These are phyloP conservation scores for Parathielavia hyrcaniae DNA, from an alignment of 495 filamentous ascomycete genomes.

Conservation along the genomic window DNA sequence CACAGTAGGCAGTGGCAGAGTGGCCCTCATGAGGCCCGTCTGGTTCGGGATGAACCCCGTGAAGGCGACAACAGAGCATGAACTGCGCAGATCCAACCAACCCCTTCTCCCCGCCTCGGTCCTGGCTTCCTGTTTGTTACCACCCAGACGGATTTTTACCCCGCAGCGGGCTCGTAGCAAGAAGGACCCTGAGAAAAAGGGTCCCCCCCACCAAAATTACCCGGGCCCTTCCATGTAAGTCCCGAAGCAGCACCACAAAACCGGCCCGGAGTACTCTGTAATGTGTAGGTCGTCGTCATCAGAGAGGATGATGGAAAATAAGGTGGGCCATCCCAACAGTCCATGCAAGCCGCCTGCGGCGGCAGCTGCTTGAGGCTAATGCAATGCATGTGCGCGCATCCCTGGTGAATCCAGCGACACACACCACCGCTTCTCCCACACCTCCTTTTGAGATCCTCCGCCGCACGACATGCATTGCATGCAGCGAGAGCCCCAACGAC, in stretches of 20 bases:
- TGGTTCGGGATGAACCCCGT: background rate
- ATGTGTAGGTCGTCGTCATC: too few relatives aligned
- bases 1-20: background rate
- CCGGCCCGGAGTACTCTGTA: too few relatives aligned
- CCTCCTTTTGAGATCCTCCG: background rate
- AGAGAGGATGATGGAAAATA: background rate
- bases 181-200: slow-evolving; percentile 3
- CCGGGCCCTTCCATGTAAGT: background rate
- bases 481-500: background rate
- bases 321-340: background rate
- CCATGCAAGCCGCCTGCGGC: slow-evolving; percentile 10
- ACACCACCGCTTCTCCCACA: background rate
- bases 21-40: too few relatives aligned
- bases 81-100: background rate
- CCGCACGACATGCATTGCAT: slow-evolving; percentile 7
- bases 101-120: background rate
- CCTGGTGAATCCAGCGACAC: background rate
- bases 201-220: too few relatives aligned
- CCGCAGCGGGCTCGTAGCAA: slow-evolving; percentile 1
- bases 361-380: slow-evolving; percentile 9
- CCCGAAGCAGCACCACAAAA: background rate
- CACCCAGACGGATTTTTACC: background rate
- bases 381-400: slow-evolving; percentile 12
- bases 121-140: slow-evolving; percentile 1
- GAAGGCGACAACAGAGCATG: background rate